Evolutionary conservation across 2,329 filamentous ascomycete genomes (phyloP).

Genomic region (Fusarium mexicanum): DNA sequence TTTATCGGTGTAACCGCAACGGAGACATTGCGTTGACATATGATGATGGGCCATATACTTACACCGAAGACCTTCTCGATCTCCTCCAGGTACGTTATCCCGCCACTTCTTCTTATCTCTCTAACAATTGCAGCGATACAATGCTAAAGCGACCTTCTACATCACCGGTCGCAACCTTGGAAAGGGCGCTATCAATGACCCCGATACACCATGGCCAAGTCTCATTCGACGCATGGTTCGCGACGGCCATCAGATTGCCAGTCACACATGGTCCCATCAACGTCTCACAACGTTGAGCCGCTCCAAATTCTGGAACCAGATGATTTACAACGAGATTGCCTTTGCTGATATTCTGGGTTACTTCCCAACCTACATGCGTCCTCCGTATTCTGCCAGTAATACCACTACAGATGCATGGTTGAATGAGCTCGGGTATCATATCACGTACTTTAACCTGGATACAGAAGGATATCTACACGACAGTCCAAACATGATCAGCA

Average conservation of each 20-base stretch:
- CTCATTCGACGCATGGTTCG: conserved; percentile 57
- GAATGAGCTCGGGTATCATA: conserved; percentile 62
- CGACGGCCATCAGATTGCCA: conserved; percentile 69
- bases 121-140: conserved; percentile 40
- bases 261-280: conserved; percentile 60
- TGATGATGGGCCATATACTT: conserved; percentile 57
- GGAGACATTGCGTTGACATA: conserved; percentile 56
- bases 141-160: conserved; percentile 53
- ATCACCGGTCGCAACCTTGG: conserved; percentile 50
- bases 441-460: conserved; percentile 69
- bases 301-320: conserved; percentile 50
- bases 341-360: conserved; percentile 53
- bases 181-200: conserved; percentile 56
- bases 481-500: conserved; percentile 57
- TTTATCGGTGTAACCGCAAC: conserved; percentile 51
- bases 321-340: conserved; percentile 56
- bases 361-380: conserved; percentile 56
- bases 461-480: conserved; percentile 68
- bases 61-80: conserved; percentile 54
- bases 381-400: conserved; percentile 59
- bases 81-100: conserved; percentile 41
- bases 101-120: fast-evolving
- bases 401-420: conserved; percentile 51
- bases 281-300: conserved; percentile 51
- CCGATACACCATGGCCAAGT: conserved; percentile 46